phyloP scores from a whole-genome alignment of 106 monocot genomes.

The Platanthera guangdongensis region DNA sequence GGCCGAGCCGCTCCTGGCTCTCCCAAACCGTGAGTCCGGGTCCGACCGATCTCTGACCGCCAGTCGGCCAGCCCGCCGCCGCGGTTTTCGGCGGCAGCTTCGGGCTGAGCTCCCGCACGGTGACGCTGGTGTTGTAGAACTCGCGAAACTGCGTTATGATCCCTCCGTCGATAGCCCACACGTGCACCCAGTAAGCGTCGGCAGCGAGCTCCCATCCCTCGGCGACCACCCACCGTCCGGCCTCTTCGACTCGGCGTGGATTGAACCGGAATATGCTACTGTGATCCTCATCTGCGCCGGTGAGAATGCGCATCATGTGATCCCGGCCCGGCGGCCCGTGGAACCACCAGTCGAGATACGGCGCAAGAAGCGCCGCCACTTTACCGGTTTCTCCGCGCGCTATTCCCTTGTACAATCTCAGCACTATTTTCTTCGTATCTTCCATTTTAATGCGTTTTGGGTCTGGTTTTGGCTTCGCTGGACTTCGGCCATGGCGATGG shows the following conservation, averaged over 20 bases:
- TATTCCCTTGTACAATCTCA: conserved; percentile 29
- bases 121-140: conserved; percentile 41
- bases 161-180: conserved; percentile 30
- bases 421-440: conserved; percentile 16
- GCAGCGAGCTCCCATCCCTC: conserved; percentile 32
- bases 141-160: conserved; percentile 37
- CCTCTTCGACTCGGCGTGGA: conserved; percentile 22
- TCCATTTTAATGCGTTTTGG: not conserved
- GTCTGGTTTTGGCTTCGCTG: not conserved
- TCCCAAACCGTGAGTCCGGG: conserved; percentile 15
- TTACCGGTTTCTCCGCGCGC: conserved; percentile 10
- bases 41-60: not conserved
- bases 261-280: conserved; percentile 16
- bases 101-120: conserved; percentile 19
- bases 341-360: conserved; percentile 52
- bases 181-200: conserved; percentile 42
- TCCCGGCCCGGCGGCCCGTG: conserved; percentile 41
- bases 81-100: not conserved
- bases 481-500: not conserved
- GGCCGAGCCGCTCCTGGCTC: conserved; percentile 15
- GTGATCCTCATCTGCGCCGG: conserved; percentile 14
- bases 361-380: conserved; percentile 20
- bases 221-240: conserved; percentile 37
- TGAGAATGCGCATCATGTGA: conserved; percentile 38
- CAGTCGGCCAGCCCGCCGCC: not conserved